phyloP scores from a whole-genome alignment of 2,329 filamentous ascomycete genomes.

The Myriosclerotinia duriaeana region DNA sequence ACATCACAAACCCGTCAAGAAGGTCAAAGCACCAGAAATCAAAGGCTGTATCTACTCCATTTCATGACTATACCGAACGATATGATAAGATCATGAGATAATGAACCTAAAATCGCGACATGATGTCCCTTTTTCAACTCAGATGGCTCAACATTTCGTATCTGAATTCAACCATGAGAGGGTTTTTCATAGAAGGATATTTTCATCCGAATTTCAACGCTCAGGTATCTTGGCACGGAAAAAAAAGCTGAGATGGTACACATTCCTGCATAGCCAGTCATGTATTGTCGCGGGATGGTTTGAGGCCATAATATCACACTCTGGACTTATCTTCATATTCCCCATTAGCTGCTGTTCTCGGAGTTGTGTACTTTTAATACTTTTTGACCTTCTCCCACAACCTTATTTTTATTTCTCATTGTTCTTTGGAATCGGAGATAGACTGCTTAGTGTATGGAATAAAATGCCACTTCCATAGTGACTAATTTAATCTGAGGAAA shows the following conservation, averaged over 20 bases:
- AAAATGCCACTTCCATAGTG: not conserved
- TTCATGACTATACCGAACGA: not conserved
- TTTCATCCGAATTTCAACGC: not conserved
- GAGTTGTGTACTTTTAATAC: not conserved
- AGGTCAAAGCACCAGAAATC: not conserved
- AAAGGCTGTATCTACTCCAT: not conserved
- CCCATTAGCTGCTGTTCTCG: not conserved
- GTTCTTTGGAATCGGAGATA: not conserved
- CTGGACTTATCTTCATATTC: not conserved
- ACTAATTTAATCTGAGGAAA: not conserved
- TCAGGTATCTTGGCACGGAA: slow-evolving; percentile 15
- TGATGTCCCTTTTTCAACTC: not conserved
- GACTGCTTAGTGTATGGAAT: not conserved
- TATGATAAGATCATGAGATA: not conserved
- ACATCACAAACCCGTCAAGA: not conserved
- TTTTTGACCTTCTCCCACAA: not conserved
- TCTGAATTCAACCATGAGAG: no score
- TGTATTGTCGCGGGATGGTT: slow-evolving; percentile 8
- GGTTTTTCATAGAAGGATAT: not conserved
- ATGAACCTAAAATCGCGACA: not conserved
- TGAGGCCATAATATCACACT: slow-evolving; percentile 1
- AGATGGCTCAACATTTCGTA: no score
- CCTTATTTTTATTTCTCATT: not conserved
- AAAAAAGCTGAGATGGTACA: not conserved
- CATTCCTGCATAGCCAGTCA: not conserved